Conservation (phyloP, 106 monocot genomes). For the Acorus calamus region DNA sequence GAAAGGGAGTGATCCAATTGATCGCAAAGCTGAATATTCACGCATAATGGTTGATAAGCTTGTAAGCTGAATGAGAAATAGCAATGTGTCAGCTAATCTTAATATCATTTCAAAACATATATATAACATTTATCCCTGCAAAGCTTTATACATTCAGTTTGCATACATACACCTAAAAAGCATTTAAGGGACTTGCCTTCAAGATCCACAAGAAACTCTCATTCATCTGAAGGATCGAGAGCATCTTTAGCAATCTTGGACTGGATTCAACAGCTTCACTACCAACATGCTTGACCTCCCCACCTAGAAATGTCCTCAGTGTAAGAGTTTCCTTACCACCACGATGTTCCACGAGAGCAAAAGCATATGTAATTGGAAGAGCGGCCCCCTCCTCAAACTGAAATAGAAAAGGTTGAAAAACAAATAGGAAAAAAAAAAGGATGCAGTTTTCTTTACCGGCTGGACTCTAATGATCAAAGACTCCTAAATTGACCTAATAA, state of each 20-base stretch:
- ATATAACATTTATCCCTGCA: no score
- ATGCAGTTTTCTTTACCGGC: no score
- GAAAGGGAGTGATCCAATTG: slow-evolving; percentile 70
- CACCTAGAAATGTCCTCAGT: slow-evolving; percentile 43
- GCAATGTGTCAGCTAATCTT: not conserved
- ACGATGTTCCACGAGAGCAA: slow-evolving; percentile 71
- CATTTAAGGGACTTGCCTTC: slow-evolving; percentile 28
- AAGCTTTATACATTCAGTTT: not conserved
- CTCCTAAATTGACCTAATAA: no score
- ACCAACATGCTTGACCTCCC: slow-evolving; percentile 41
- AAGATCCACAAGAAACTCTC: slow-evolving; percentile 44
- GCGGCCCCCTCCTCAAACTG: slow-evolving; percentile 61
- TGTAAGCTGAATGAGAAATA: slow-evolving; percentile 46
- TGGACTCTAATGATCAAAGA: no score
- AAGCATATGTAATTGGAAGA: slow-evolving; percentile 54
- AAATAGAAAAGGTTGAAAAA: slow-evolving; percentile 7
- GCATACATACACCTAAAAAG: not conserved
- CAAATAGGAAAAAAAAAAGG: no score
- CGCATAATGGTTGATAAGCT: slow-evolving; percentile 96
- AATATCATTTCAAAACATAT: no score
- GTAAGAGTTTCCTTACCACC: slow-evolving; percentile 44
- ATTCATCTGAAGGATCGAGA: slow-evolving; percentile 25
- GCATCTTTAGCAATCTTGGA: slow-evolving; percentile 47
- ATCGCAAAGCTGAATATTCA: slow-evolving; percentile 75
- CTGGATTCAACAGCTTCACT: slow-evolving; percentile 35